Conservation (phyloP, 2,329 filamentous ascomycete genomes). For the Plenodomus lindquistii region DNA sequence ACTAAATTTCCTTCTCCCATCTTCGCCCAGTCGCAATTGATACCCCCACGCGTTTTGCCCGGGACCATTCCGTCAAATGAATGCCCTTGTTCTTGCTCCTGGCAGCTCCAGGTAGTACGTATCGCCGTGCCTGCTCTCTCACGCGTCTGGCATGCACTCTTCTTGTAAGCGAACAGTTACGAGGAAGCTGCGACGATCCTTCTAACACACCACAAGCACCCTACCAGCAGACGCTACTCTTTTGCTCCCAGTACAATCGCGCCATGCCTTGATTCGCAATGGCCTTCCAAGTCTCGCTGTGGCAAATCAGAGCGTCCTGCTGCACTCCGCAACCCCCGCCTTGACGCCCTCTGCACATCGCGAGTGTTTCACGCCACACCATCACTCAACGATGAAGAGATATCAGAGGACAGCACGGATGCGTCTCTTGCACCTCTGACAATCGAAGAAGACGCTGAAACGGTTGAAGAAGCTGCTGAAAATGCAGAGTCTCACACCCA, state of each 20-base stretch:
- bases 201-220: background rate
- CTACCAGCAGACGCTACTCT: background rate
- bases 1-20: conserved; percentile 13
- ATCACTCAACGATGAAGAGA: background rate
- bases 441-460: background rate
- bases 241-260: background rate
- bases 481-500: background rate
- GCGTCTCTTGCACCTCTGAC: background rate
- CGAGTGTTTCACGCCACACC: conserved; percentile 2
- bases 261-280: background rate
- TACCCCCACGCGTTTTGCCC: conserved; percentile 10
- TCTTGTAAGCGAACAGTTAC: conserved; percentile 14
- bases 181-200: background rate
- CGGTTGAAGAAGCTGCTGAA: background rate
- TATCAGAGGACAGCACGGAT: background rate
- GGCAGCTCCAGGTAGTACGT: conserved; percentile 38
- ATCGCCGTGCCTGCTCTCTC: conserved; percentile 21
- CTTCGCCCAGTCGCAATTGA: conserved; percentile 16
- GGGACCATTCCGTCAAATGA: conserved; percentile 34
- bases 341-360: conserved; percentile 5
- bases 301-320: background rate
- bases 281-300: background rate
- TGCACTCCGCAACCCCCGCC: background rate
- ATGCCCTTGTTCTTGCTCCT: conserved; percentile 40
- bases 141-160: conserved; percentile 16